Evolutionary conservation across 768 basidiomycete genomes (phyloP).

Genomic region (Lentinula guzmanii): DNA sequence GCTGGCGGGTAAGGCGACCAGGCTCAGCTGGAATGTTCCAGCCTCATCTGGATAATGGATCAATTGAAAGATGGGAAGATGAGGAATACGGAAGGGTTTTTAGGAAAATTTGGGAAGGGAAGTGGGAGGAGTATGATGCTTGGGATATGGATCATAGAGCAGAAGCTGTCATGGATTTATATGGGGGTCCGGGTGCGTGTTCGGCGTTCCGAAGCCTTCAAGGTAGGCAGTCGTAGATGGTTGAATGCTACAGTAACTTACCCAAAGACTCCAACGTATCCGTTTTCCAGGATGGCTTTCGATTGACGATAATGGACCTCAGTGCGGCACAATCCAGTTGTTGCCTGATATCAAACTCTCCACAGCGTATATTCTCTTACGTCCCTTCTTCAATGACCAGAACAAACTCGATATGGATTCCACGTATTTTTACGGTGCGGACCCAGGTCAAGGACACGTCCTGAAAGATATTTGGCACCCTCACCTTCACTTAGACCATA

Average conservation of each 20-base stretch:
- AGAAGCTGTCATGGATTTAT: neutral
- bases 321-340: neutral
- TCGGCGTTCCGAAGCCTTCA: neutral
- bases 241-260: neutral
- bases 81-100: neutral
- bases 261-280: neutral
- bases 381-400: neutral
- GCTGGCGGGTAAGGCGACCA: neutral
- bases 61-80: constrained; percentile 1
- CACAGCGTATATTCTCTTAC: neutral
- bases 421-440: neutral
- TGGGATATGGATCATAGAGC: constrained; percentile 1
- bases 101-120: neutral
- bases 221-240: neutral
- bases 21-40: neutral
- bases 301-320: neutral
- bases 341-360: constrained; percentile 1
- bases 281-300: neutral
- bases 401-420: neutral
- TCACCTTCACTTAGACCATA: neutral
- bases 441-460: neutral
- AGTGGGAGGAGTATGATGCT: constrained; percentile 1
- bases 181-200: neutral
- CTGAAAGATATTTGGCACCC: neutral
- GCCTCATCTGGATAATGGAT: neutral